Percentiles rank a stretch among this genome's conserved stretches.
Evolutionary conservation across 345 rosid species (phyloP).

Genomic region (Populus ilicifolia): DNA sequence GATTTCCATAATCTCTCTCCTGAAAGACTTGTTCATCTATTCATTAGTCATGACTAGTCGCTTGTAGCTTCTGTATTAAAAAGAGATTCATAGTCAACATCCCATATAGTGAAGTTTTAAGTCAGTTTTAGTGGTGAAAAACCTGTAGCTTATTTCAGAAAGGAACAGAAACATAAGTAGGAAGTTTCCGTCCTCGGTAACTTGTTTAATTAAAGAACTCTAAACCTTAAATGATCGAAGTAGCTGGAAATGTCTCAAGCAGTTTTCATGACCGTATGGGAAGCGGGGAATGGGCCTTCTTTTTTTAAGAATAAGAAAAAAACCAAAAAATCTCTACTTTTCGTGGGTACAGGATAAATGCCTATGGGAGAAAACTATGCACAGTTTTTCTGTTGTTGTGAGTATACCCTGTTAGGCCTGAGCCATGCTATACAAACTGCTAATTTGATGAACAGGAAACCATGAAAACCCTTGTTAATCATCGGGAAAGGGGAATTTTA

Average conservation of each 20-base stretch:
- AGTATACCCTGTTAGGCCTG: background rate
- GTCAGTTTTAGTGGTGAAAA: background rate
- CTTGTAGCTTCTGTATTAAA: background rate
- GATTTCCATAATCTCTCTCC: conserved; percentile 65
- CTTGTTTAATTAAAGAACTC: background rate
- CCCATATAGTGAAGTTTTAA: background rate
- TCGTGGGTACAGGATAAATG: no score
- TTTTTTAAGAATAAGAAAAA: no score
- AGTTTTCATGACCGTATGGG: background rate
- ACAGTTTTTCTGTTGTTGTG: background rate
- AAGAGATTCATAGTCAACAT: background rate
- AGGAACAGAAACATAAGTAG: background rate
- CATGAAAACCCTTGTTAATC: no score
- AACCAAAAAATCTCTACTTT: no score
- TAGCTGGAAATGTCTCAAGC: background rate
- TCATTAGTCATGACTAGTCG: background rate
- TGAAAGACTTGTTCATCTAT: conserved; percentile 13
- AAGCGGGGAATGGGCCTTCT: background rate
- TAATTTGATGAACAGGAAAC: no score
- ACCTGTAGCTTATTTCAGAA: background rate
- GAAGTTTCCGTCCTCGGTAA: background rate
- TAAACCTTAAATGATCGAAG: background rate
- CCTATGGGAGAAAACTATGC: background rate
- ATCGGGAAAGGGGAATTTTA: no score
- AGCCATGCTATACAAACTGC: background rate